Evolutionary conservation across 1,284 basidiomycete species (phyloP).

Genomic region (Sphaerobolus stellatus): DNA sequence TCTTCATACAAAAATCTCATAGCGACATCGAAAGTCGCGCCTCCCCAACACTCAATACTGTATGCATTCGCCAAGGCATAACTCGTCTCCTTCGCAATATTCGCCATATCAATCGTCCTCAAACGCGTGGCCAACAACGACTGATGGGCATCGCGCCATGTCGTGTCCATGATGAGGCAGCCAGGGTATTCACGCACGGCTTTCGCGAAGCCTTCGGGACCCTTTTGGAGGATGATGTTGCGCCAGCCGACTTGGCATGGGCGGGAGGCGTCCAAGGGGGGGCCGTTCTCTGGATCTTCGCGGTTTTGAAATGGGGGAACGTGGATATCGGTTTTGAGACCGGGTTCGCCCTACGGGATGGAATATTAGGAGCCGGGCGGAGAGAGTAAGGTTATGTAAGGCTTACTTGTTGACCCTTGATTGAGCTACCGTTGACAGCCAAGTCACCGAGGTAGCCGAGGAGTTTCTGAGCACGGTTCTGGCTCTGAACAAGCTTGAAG

Average conservation of each 20-base stretch:
- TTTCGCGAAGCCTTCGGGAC: constrained; percentile 98
- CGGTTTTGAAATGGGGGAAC: constrained; percentile 82
- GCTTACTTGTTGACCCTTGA: constrained; percentile 79
- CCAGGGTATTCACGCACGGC: constrained; percentile 97
- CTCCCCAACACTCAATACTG: constrained; percentile 99
- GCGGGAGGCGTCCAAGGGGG: constrained; percentile 74
- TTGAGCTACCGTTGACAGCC: constrained; percentile 96
- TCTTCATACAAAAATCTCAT: constrained; percentile 99
- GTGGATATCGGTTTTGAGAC: constrained; percentile 87
- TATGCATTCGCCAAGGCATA: constrained; percentile 95
- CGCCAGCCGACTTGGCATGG: constrained; percentile 94
- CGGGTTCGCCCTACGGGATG: constrained; percentile 80
- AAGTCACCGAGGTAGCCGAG: constrained; percentile 97
- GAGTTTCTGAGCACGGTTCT: constrained; percentile 98
- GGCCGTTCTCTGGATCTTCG: constrained; percentile 68
- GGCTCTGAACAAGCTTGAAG: constrained; percentile 96
- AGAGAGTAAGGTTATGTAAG: constrained; percentile 3
- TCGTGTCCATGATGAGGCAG: constrained; percentile 96
- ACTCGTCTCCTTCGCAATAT: constrained; percentile 98
- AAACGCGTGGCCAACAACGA: constrained; percentile 95
- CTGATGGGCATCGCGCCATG: constrained; percentile 99
- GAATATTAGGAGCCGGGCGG: constrained; percentile 2
- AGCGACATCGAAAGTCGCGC: constrained; percentile 98
- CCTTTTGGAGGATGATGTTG: constrained; percentile 97
- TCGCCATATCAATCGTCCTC: constrained; percentile 96